Evolutionary conservation across 306 rosid genomes (phyloP).

Genomic region (Quercus gilva): DNA sequence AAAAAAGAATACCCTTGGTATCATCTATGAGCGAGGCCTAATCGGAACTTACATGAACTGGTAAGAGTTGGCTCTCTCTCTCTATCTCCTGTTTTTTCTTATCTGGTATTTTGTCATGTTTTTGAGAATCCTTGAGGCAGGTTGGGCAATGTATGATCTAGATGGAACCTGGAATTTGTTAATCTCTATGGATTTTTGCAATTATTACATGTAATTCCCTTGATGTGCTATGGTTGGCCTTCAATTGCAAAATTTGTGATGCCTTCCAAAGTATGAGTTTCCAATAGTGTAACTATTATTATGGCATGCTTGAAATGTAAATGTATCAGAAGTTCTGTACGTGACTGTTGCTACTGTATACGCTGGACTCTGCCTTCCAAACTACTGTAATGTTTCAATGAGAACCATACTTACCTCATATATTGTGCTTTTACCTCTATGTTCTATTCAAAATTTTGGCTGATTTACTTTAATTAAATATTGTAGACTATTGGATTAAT

Average conservation of each 20-base stretch:
- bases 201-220: no score
- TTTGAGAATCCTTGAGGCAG: background rate
- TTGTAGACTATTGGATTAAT: background rate
- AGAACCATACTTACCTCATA: background rate
- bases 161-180: no score
- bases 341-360: background rate
- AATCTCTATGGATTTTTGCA: no score
- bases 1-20: constrained; percentile 30
- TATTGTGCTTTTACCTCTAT: background rate
- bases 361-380: background rate
- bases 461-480: background rate
- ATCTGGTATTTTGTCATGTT: background rate
- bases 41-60: constrained; percentile 64
- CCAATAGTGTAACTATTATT: background rate
- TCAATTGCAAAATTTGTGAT: background rate
- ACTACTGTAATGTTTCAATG: background rate
- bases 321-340: background rate
- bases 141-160: background rate
- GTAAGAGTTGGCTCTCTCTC: constrained; percentile 22
- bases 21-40: constrained; percentile 50
- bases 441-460: background rate
- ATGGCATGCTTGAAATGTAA: background rate
- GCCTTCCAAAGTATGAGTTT: background rate
- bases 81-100: background rate
- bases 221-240: no score